Evolutionary conservation across 192 early-diverging fungal species (phyloP), one percentile per base, ranked within the genome.

Genomic region (Geranomyces variabilis): DNA sequence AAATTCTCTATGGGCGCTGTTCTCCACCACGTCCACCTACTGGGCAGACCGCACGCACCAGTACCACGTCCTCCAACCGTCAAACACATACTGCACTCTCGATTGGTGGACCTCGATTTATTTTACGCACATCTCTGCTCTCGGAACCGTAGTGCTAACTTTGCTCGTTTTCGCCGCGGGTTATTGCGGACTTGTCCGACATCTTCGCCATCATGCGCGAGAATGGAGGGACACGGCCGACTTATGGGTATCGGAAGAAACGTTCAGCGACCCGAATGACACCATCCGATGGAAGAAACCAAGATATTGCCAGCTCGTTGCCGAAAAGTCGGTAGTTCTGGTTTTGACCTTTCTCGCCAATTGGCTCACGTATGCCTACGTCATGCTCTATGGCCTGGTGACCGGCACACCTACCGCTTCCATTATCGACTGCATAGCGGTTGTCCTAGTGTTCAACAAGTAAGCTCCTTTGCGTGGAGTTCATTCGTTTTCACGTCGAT

Each of bases 401-500:
- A 19, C 58, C 8, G 58, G 12, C 9, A 28, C 3, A 8, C 17
- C 29, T 8, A 29, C 29, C 7, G 21, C 58, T 4, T 17, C 31
- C 31, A 29, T 29, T 60, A 26, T 60, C 12, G 58, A 60, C 29
- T 30, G 29, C 58, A 34, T 60, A 19, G 58, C 9, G 31, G 29
- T 60, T 29, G 58, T 60, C 17, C 22, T 60, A 5, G 58, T 60
- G 5, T 19, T 30, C 29, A 60, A 60, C 58, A 60, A 60, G 58
- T 60, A 30, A 60, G 58, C 17, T 7, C 5, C 10, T 41, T 41
- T 41, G 5, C 10, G 36, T 3, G 10, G 3, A 41, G 5, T 3
- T n/a, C n/a, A n/a, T n/a, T n/a, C n/a, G n/a, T n/a, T n/a, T n/a
- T n/a, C n/a, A n/a, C n/a, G n/a, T n/a, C n/a, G n/a, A n/a, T n/a